Evolutionary conservation across 1,139 yeast species (phyloP).

Genomic region (Lodderomyces elongisporus): DNA sequence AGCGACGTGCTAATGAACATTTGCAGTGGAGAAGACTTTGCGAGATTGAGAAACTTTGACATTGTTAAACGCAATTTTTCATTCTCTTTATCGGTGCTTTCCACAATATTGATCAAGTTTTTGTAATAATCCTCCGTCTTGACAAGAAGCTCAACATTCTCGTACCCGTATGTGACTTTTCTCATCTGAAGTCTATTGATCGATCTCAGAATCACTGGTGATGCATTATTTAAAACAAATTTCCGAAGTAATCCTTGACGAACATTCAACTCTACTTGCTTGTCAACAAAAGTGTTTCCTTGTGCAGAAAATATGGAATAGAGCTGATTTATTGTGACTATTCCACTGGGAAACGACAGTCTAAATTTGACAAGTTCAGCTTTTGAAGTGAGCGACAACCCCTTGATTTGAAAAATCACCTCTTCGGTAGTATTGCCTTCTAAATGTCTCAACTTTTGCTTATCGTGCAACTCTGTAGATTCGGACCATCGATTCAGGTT

Average conservation of each 20-base stretch:
- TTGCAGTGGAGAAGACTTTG: slow-evolving; percentile 25
- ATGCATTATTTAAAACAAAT: slow-evolving; percentile 41
- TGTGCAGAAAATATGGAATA: slow-evolving; percentile 35
- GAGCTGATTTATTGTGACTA: slow-evolving; percentile 36
- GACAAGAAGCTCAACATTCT: slow-evolving; percentile 38
- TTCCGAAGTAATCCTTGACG: slow-evolving; percentile 32
- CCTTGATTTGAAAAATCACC: slow-evolving; percentile 29
- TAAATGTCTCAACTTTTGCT: slow-evolving; percentile 17
- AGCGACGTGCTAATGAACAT: slow-evolving; percentile 26
- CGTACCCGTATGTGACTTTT: slow-evolving; percentile 42
- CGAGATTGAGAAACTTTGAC: slow-evolving; percentile 21
- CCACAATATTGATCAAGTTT: slow-evolving; percentile 14
- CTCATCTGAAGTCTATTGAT: slow-evolving; percentile 29
- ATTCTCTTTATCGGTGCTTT: slow-evolving; percentile 2
- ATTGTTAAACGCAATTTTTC: slow-evolving; percentile 1
- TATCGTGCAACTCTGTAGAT: slow-evolving; percentile 21
- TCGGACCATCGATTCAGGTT: slow-evolving; percentile 39
- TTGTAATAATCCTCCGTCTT: slow-evolving; percentile 22
- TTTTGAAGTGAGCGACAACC: slow-evolving; percentile 30
- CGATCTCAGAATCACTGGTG: slow-evolving; percentile 41
- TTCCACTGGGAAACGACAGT: slow-evolving; percentile 27
- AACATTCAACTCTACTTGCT: slow-evolving; percentile 30
- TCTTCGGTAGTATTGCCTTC: slow-evolving; percentile 20
- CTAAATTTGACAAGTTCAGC: slow-evolving; percentile 38
- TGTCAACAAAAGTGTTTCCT: slow-evolving; percentile 44